Percentiles rank a stretch among this genome's conserved stretches.
Conservation (phyloP, 2,329 filamentous ascomycete species). For the Penicillium sp. region DNA sequence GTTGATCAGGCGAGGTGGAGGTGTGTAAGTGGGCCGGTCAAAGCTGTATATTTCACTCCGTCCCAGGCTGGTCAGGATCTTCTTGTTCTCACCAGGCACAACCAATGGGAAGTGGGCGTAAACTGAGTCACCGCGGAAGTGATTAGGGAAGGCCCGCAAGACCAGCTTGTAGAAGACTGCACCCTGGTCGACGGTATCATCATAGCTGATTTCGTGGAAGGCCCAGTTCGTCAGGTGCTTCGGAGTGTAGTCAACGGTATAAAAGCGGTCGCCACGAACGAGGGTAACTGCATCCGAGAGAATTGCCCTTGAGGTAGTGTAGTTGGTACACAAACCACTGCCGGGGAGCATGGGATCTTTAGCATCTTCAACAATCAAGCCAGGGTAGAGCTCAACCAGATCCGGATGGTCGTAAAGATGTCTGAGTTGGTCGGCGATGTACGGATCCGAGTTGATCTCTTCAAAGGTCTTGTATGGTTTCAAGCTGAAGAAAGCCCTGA, state of each 20-base stretch:
- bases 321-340: conserved; percentile 54
- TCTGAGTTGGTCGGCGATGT: conserved; percentile 48
- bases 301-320: conserved; percentile 46
- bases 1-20: conserved; percentile 45
- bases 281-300: conserved; percentile 52
- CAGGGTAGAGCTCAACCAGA: conserved; percentile 60
- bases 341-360: conserved; percentile 55
- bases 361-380: conserved; percentile 58
- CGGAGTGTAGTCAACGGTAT: conserved; percentile 49
- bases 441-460: conserved; percentile 55
- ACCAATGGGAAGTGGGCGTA: conserved; percentile 55
- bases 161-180: conserved; percentile 57
- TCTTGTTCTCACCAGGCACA: conserved; percentile 50
- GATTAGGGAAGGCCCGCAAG: conserved; percentile 53
- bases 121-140: conserved; percentile 51
- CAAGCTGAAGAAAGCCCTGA: conserved; percentile 56
- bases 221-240: conserved; percentile 51
- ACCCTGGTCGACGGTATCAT: conserved; percentile 50
- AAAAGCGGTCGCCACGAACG: conserved; percentile 51
- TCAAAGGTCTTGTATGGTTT: conserved; percentile 53
- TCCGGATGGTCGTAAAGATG: conserved; percentile 56
- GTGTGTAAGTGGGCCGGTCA: conserved; percentile 32
- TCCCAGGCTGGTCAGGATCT: conserved; percentile 45
- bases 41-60: conserved; percentile 48
- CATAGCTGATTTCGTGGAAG: conserved; percentile 46